Evolutionary conservation across 208 protist genomes (phyloP).

Genomic region (Leishmania gerbilli): DNA sequence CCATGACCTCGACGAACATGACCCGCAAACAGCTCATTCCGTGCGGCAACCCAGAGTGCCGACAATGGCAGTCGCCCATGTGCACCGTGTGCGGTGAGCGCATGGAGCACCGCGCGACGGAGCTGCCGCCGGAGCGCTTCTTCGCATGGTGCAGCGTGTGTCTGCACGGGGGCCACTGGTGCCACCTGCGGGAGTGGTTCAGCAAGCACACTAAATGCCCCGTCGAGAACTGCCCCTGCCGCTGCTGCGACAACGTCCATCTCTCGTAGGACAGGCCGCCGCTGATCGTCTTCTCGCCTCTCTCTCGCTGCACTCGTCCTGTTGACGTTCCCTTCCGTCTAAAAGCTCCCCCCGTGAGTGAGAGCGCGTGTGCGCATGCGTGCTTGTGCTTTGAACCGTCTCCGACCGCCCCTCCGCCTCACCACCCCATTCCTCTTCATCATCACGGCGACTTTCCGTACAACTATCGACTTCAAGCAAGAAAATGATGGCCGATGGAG

Average conservation of each 20-base stretch:
- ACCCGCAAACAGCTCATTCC: slow-evolving; percentile 35
- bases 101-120: slow-evolving; percentile 51
- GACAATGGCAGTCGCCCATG: slow-evolving; percentile 66
- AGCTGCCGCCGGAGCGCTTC: slow-evolving; percentile 50
- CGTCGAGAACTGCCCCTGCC: slow-evolving; percentile 82
- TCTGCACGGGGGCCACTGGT: slow-evolving; percentile 86
- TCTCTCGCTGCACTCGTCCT: neutral
- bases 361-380: neutral
- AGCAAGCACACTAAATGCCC: slow-evolving; percentile 81
- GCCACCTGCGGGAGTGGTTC: slow-evolving; percentile 86
- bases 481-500: neutral
- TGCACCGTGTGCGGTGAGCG: slow-evolving; percentile 80
- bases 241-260: slow-evolving; percentile 44
- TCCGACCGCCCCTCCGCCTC: neutral
- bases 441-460: neutral
- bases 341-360: neutral
- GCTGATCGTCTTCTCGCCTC: neutral
- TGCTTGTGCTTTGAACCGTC: neutral
- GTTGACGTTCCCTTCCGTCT: neutral
- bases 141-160: slow-evolving; percentile 90
- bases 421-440: neutral
- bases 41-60: slow-evolving; percentile 66
- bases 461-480: neutral
- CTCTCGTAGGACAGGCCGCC: slow-evolving; percentile 1
- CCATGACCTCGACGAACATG: slow-evolving; percentile 22